Base-by-base conservation (phyloP, 2,329 filamentous ascomycete species). In the Aspergillus terreus region DNA sequence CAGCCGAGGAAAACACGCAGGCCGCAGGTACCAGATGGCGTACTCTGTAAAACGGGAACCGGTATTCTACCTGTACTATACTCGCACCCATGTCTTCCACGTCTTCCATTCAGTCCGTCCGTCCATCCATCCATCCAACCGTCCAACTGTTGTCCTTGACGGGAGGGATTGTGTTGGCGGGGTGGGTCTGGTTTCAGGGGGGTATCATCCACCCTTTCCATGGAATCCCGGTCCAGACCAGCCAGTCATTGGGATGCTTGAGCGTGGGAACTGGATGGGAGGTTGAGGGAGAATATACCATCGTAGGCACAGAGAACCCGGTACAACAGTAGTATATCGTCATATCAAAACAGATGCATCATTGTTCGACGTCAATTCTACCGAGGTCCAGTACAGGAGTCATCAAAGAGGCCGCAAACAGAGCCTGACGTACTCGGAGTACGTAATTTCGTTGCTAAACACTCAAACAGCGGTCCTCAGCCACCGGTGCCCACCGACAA, bases 151-250 rank as follows among this genome's bases (percentile, higher is more conserved):
- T 9, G 7, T 30, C 7, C 27, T 30, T 30, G 27, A 14, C 12
- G 15, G 35, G 15, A 38, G 40, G 19, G 11, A 12, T 23, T 42
- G 15, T 30, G 40, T 21, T 42, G 40, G 40, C 17, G 11, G 40
- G 40, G 63, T 62, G 65, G 64, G 54, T 58, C 59, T 19, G 47
- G 59, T 66, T 58, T 67, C 65, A 67, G 65, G 65, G 65, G 65
- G 65, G 62, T 63, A 61, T 45, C 21, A 42, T 46, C 23, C 23
- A 44, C 54, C 35, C 53, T 54, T 57, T 55, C 46, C 52, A 51
- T 46, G 49, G 49, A 46, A 43, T 51, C 27, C 48, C 21, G 41
- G 19, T 25, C 43, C 48, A 44, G 43, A 23, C 40, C 40, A 42
- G 27, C 27, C 32, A 46, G 44, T 35, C 27, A 46, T 10, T 30